Evolutionary conservation across 768 basidiomycete genomes (phyloP).

Genomic region (Gautieria morchelliformis): DNA sequence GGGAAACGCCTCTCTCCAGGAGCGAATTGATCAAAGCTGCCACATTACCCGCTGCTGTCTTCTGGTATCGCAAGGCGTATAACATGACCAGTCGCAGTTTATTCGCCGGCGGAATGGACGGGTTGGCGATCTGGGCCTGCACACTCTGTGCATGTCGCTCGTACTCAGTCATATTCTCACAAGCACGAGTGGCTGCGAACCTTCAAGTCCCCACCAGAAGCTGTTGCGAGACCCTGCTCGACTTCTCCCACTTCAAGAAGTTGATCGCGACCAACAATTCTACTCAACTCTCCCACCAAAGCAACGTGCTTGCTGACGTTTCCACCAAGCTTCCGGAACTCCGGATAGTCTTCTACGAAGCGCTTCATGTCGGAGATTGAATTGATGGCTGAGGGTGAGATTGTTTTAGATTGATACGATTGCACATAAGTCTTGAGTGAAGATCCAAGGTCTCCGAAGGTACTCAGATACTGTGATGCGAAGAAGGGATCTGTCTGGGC

Average conservation of each 20-base stretch:
- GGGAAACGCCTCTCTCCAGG: conserved; percentile 63
- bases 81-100: conserved; percentile 88
- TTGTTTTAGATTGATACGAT: conserved; percentile 80
- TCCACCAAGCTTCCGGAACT: conserved; percentile 91
- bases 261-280: conserved; percentile 78
- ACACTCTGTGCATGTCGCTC: conserved; percentile 48
- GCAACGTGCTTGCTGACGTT: conserved; percentile 99
- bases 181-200: conserved; percentile 18
- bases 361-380: conserved; percentile 96
- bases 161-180: background rate
- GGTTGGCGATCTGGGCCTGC: conserved; percentile 64
- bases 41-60: conserved; percentile 74
- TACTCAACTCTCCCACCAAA: conserved; percentile 89
- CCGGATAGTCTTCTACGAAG: conserved; percentile 97
- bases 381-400: conserved; percentile 75
- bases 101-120: conserved; percentile 59
- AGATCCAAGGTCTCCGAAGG: conserved; percentile 93
- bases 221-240: conserved; percentile 92
- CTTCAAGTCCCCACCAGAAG: conserved; percentile 81
- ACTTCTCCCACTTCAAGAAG: conserved; percentile 87
- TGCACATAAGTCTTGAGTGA: conserved; percentile 89
- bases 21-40: conserved; percentile 65
- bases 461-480: conserved; percentile 79
- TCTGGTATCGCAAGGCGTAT: conserved; percentile 92
- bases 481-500: conserved; percentile 91